These are phyloP conservation scores for Termitomyces bulborhizus DNA, from an alignment of 768 basidiomycete species.

Conservation along the genomic window DNA sequence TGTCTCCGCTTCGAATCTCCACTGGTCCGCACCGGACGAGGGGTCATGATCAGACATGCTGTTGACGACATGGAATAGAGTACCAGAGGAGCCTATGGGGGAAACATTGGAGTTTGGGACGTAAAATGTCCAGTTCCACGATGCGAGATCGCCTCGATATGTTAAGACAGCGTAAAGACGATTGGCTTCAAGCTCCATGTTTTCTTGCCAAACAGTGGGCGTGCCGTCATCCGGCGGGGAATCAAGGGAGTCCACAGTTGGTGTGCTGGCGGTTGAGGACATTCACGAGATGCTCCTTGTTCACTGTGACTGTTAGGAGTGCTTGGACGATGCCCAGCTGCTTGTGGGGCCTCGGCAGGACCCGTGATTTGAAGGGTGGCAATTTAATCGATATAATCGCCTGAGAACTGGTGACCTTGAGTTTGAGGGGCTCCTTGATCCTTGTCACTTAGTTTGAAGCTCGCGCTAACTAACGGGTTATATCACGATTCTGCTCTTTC, in stretches of 20 bases:
- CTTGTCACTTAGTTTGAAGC: too few species aligned
- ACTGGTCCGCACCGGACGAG: slow-evolving; percentile 17
- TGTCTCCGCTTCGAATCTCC: slow-evolving; percentile 34
- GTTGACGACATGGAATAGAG: slow-evolving; percentile 36
- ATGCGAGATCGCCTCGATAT: slow-evolving; percentile 39
- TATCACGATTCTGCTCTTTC: too few species aligned
- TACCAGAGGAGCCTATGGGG: slow-evolving; percentile 37
- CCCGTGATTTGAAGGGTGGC: neutral
- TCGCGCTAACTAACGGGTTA: too few species aligned
- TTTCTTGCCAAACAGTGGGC: neutral
- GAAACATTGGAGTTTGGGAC: slow-evolving; percentile 30
- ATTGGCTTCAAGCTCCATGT: slow-evolving; percentile 29
- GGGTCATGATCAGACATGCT: slow-evolving; percentile 18
- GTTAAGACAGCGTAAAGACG: slow-evolving; percentile 39
- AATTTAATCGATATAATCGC: neutral
- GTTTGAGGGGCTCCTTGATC: too few species aligned
- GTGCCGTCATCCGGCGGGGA: neutral
- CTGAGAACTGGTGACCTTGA: neutral
- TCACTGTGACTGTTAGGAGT: slow-evolving; percentile 2
- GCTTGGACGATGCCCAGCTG: neutral
- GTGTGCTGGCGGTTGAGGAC: neutral
- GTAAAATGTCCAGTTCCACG: slow-evolving; percentile 48
- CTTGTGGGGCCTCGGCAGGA: neutral
- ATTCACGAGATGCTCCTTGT: neutral
- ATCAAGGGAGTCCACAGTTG: neutral